phyloP scores from a whole-genome alignment of 495 filamentous ascomycete genomes.

The Hypoxylon lienhwacheense region DNA sequence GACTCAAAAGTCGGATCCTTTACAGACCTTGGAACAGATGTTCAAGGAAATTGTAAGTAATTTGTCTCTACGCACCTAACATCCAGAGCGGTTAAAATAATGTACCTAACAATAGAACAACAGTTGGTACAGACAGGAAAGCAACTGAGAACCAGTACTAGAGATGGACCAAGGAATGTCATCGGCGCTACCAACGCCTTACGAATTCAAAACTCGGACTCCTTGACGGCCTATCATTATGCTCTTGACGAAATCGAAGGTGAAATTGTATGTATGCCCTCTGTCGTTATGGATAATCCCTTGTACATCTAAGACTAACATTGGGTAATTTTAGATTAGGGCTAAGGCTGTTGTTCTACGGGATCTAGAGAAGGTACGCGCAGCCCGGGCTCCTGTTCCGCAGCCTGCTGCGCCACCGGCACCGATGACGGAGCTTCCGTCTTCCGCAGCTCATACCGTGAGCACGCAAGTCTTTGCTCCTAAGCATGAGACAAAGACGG shows the following conservation, averaged over 20 bases:
- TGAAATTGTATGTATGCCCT: conserved; percentile 51
- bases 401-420: conserved; percentile 43
- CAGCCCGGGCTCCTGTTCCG: conserved; percentile 31
- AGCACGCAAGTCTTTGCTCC: conserved; percentile 22
- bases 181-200: conserved; percentile 36
- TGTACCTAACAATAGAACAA: conserved; percentile 9
- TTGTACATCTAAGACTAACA: conserved; percentile 18
- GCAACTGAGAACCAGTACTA: conserved; percentile 45
- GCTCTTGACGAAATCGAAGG: conserved; percentile 55
- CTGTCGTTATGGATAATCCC: not conserved
- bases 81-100: not conserved
- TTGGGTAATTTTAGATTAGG: conserved; percentile 33
- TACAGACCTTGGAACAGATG: conserved; percentile 49
- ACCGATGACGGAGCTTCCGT: conserved; percentile 45
- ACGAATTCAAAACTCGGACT: conserved; percentile 42
- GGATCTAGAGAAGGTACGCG: conserved; percentile 46
- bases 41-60: conserved; percentile 52
- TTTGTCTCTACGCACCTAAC: not conserved
- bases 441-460: conserved; percentile 25
- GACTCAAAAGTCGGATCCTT: conserved; percentile 36
- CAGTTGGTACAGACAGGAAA: conserved; percentile 57
- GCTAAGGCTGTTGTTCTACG: conserved; percentile 49
- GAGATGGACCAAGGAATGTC: conserved; percentile 42
- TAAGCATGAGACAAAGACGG: conserved; percentile 43
- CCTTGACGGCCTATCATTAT: conserved; percentile 49